phyloP scores from a whole-genome alignment of 768 basidiomycete genomes.

The Plicaturopsis crispa region DNA sequence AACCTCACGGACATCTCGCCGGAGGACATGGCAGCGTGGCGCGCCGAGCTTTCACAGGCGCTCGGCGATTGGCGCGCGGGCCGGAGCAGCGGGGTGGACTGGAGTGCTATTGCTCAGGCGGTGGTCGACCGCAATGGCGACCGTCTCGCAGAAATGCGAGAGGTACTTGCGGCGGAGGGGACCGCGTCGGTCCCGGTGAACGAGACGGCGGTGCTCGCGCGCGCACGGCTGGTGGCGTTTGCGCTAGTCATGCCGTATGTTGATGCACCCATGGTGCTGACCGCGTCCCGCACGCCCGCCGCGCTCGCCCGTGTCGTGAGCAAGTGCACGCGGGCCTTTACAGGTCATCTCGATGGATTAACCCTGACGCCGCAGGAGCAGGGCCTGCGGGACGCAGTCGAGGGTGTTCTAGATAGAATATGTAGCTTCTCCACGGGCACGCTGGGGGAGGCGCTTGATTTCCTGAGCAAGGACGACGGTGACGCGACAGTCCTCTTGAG shows the following conservation, averaged over 20 bases:
- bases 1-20: slow-evolving; percentile 14
- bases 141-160: slow-evolving; percentile 13
- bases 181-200: background rate
- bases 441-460: background rate
- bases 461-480: background rate
- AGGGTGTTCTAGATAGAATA: background rate
- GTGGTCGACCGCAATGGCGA: slow-evolving; percentile 18
- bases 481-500: background rate
- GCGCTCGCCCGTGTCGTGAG: background rate
- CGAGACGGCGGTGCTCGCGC: background rate
- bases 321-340: background rate
- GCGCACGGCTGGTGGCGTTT: background rate
- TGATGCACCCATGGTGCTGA: background rate
- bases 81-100: slow-evolving; percentile 18
- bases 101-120: slow-evolving; percentile 16
- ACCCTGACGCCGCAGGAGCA: background rate
- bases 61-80: slow-evolving; percentile 3
- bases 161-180: slow-evolving; percentile 7
- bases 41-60: background rate
- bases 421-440: background rate
- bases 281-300: too few species aligned
- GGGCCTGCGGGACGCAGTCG: background rate
- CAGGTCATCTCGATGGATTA: background rate
- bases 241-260: background rate
- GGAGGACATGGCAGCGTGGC: slow-evolving; percentile 8